phyloP scores from a whole-genome alignment of 1,139 yeast genomes.

The Pichia sp. region DNA sequence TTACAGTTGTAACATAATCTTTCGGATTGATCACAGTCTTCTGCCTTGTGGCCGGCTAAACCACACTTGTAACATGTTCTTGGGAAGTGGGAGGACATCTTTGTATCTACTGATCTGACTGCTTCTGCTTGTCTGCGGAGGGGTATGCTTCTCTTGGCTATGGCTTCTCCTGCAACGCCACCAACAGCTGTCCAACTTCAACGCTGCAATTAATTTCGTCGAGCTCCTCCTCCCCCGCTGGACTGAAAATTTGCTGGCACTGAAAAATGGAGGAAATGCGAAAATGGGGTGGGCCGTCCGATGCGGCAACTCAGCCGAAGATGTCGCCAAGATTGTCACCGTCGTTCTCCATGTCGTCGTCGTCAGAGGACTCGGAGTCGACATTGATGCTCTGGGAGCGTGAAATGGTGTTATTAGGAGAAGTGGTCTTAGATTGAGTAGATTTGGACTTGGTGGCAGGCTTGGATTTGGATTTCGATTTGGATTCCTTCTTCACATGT shows the following conservation, averaged over 20 bases:
- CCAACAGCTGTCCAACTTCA: background rate
- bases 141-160: background rate
- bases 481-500: background rate
- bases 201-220: background rate
- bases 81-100: conserved; percentile 58
- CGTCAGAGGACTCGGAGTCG: no score
- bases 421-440: no score
- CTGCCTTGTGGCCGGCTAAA: conserved; percentile 89
- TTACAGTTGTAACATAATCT: conserved; percentile 94
- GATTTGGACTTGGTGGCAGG: no score
- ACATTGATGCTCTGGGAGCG: no score
- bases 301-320: conserved; percentile 2
- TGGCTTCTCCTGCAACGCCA: background rate
- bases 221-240: no score
- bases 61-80: conserved; percentile 93
- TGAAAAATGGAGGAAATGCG: background rate
- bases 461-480: no score
- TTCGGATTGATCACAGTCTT: conserved; percentile 76
- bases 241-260: background rate
- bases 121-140: no score
- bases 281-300: background rate
- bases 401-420: no score
- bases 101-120: background rate
- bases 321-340: background rate
- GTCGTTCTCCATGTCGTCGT: background rate